Conservation (phyloP, 2,329 filamentous ascomycete species). For the Coleophoma cylindrospora region DNA sequence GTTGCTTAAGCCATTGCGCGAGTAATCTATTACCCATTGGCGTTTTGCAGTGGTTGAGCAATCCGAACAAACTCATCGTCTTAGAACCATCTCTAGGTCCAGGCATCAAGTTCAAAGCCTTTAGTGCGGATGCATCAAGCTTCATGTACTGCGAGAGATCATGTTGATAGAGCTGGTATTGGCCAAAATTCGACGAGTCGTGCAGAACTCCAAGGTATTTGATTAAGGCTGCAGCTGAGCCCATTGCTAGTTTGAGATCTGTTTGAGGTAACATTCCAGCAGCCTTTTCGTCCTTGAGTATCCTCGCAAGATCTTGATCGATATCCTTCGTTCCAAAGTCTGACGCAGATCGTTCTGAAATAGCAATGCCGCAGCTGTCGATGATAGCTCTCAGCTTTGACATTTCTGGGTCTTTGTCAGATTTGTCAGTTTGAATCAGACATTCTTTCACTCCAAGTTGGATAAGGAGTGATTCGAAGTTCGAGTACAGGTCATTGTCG, state of each 20-base stretch:
- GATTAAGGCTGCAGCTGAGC: slow-evolving; percentile 86
- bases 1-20: slow-evolving; percentile 96
- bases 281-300: slow-evolving; percentile 82
- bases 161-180: slow-evolving; percentile 96
- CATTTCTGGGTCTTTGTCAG: slow-evolving; percentile 82
- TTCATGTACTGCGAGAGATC: slow-evolving; percentile 98
- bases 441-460: slow-evolving; percentile 95
- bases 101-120: slow-evolving; percentile 95
- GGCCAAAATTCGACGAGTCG: slow-evolving; percentile 90
- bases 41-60: slow-evolving; percentile 97
- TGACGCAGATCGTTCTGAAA: slow-evolving; percentile 69
- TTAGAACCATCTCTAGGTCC: slow-evolving; percentile 92
- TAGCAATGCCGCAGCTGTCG: slow-evolving; percentile 84
- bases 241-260: slow-evolving; percentile 93
- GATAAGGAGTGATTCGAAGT: slow-evolving; percentile 93
- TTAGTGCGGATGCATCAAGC: slow-evolving; percentile 87
- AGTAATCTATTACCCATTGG: slow-evolving; percentile 85
- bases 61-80: slow-evolving; percentile 91
- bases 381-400: slow-evolving; percentile 84
- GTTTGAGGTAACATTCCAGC: slow-evolving; percentile 78
- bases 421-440: slow-evolving; percentile 72
- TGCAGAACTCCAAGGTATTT: slow-evolving; percentile 90
- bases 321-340: slow-evolving; percentile 92
- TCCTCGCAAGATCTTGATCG: slow-evolving; percentile 83
- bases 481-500: slow-evolving; percentile 98